phyloP scores from a whole-genome alignment of 2,329 filamentous ascomycete species.

The Aspergillus spinulosporus region DNA sequence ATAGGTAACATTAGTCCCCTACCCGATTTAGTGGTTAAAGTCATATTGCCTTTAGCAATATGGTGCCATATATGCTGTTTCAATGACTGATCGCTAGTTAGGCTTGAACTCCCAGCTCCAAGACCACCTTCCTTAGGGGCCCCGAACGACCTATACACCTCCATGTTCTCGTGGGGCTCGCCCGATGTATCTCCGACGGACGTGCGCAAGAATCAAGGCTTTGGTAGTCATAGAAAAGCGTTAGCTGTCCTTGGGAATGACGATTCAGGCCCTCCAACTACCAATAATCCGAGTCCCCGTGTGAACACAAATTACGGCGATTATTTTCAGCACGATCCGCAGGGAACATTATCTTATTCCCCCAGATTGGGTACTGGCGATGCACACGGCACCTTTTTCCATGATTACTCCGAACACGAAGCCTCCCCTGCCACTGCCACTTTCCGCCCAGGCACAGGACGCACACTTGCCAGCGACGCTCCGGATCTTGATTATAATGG shows the following conservation, averaged over 20 bases:
- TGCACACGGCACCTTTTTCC: conserved; percentile 38
- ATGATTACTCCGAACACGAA: conserved; percentile 42
- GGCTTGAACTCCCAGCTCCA: conserved; percentile 26
- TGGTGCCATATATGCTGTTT: neutral
- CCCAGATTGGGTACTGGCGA: conserved; percentile 30
- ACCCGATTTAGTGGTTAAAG: neutral
- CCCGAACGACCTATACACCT: conserved; percentile 32
- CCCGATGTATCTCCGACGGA: conserved; percentile 42
- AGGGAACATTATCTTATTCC: conserved; percentile 34
- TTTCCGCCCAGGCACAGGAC: conserved; percentile 60
- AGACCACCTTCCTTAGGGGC: conserved; percentile 20
- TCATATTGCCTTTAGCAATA: neutral
- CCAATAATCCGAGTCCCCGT: conserved; percentile 24
- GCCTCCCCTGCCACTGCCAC: conserved; percentile 66
- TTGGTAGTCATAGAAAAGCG: conserved; percentile 39
- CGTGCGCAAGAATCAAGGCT: conserved; percentile 34
- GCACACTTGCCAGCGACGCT: conserved; percentile 58
- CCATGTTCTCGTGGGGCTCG: conserved; percentile 38
- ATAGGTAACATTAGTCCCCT: conserved; percentile 30
- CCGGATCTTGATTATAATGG: conserved; percentile 61
- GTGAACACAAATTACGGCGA: conserved; percentile 24
- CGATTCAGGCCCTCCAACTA: conserved; percentile 27
- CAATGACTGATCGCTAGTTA: conserved; percentile 21
- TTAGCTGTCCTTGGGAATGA: conserved; percentile 33
- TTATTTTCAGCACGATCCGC: conserved; percentile 27